Evolutionary conservation across 768 basidiomycete genomes (phyloP).

Genomic region (Symmetrospora coprosmae): DNA sequence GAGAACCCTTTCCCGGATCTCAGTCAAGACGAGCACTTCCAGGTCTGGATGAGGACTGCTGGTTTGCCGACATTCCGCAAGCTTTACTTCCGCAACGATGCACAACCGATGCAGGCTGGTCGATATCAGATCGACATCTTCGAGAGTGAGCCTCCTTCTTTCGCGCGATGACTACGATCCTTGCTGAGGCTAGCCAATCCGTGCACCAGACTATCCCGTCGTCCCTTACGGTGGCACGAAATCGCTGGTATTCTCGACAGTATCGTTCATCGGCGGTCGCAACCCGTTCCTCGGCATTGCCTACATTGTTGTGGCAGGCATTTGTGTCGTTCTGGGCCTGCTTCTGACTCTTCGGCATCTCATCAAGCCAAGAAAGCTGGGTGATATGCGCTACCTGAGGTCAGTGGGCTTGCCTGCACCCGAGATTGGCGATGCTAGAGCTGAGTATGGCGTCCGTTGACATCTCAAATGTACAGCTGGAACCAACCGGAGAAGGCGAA

Average conservation of each 20-base stretch:
- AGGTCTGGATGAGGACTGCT: constrained; percentile 99
- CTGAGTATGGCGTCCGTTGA: neutral
- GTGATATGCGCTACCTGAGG: constrained; percentile 28
- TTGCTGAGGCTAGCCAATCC: neutral
- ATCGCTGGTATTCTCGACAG: constrained; percentile 88
- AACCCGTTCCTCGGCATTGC: constrained; percentile 98
- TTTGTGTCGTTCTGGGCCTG: constrained; percentile 77
- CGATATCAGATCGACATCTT: constrained; percentile 60
- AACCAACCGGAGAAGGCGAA: constrained; percentile 18
- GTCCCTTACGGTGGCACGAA: constrained; percentile 82
- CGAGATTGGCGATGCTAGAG: neutral
- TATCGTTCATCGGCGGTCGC: constrained; percentile 97
- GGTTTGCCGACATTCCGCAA: constrained; percentile 95
- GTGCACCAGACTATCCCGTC: constrained; percentile 70
- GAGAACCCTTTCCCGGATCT: constrained; percentile 56
- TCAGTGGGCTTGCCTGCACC: neutral
- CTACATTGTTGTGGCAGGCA: constrained; percentile 72
- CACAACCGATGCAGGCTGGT: constrained; percentile 55
- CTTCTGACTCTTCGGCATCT: constrained; percentile 81
- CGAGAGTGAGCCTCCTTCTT: constrained; percentile 52
- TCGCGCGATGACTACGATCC: neutral
- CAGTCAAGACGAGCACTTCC: constrained; percentile 71
- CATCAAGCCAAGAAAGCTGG: constrained; percentile 67
- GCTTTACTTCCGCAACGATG: constrained; percentile 80
- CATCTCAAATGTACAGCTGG: constrained; percentile 9